Evolutionary conservation across 768 basidiomycete species (phyloP), one percentile per base, ranked within the genome.

Genomic region (Mycena capillaripes): DNA sequence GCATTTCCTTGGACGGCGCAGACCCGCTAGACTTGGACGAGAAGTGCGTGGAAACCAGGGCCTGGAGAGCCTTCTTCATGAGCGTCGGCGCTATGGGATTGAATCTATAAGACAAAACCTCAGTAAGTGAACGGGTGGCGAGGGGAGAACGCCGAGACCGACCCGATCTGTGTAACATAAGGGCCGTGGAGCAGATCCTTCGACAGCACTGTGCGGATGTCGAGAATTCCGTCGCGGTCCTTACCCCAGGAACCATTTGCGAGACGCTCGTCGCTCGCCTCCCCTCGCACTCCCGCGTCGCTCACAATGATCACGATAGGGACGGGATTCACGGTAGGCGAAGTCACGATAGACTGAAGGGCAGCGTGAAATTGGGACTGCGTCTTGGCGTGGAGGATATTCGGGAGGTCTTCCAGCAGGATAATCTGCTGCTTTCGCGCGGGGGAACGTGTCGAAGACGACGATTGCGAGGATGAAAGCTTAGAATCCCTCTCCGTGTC

Each of bases 81-180:
- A 97, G 87, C 0, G 97, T 98, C 0, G 91, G 88, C 0, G 98
- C 96, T 57, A 99, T 92, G 0, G 97, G 93, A 73, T 98, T 96
- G 83, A 98, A 98, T 52, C 97, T 97, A 76, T 27, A 69, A 9
- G 9, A 17, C 70, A 10, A 16, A 36, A 7, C 38, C 65, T 21
- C 14, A 27, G 29, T 53, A 30, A 61, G 50, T 10, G n/a, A n/a
- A 14, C 17, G 34, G 53, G 19, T 27, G 48, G 34, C 11, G 44
- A n/a, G 56, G 27, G 23, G 60, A 66, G 38, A 32, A 66, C n/a
- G 42, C 23, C 40, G 50, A 29, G 25, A 84, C 90, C 55, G 78
- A 97, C 97, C 86, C 85, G 65, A 98, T 92, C 74, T 93, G 89
- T n/a, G 90, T 91, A 63, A 95, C 93, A 76, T 89, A 94, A 0